Evolutionary conservation across 2,329 filamentous ascomycete genomes (phyloP), one percentile per base, ranked within the genome.

Genomic region (Xylariaceae sp.): DNA sequence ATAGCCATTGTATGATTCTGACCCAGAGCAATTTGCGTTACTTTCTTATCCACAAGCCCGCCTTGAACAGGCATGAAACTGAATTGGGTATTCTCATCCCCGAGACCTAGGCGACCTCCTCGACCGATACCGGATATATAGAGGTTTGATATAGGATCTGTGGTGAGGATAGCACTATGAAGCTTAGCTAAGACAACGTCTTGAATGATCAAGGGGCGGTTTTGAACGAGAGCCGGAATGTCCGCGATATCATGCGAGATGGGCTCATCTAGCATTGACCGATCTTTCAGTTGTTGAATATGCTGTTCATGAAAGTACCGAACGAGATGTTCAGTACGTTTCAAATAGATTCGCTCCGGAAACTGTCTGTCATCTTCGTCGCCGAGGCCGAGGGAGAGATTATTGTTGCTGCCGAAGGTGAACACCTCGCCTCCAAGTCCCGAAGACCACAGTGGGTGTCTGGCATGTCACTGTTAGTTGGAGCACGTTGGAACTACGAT

Each of bases 371-470:
- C 92, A 66, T 96, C 90, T 62, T 95, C 87, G 64, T 99, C 91
- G n/a, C 91, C 91, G 52, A 97, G 86, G 1, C 94, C 94, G 18
- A 99, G 79, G 0, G 89, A 94, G 10, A 95, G 71, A 59, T 99
- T 99, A 64, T 94, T 95, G 70, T 96, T 99, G 69, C 91, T 97
- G 44, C 94, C 94, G 69, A 97, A 96, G 1, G 90, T 86, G 62
- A 90, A 97, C 1, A 96, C 73, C 64, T 99, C 94, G 61, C 96
- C 89, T 9, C 90, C 92, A 18, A 67, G 44, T n/a, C 61, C 61
- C 18, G 41, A 14, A 12, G 44, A 52, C 47, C 51, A 62, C 17
- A 27, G 18, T 45, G 54, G 48, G 44, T 65, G 56, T 15, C 62
- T 64, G 58, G 65, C 67, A 22, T 39, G 42, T 22, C 32, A 42